Percentiles rank a stretch among this genome's conserved stretches.
Evolutionary conservation across 164 flowering plant genomes (phyloP).

Genomic region (Litsea cubeba): DNA sequence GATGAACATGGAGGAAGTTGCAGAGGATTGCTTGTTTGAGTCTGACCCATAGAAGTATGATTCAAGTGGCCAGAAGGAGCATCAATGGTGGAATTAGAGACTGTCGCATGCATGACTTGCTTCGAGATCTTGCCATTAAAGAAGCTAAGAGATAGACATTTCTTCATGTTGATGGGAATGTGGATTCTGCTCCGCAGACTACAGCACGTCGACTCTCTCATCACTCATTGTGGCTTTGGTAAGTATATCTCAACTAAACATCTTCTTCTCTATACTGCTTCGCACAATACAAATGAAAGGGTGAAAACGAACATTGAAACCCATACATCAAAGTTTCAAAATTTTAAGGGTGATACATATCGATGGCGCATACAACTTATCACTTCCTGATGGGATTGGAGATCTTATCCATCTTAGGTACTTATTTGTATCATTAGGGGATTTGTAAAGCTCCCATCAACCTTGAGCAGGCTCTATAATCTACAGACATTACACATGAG

Average conservation of each 20-base stretch:
- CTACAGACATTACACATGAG: background rate
- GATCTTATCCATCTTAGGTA: background rate
- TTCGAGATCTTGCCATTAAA: background rate
- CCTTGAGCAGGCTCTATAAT: background rate
- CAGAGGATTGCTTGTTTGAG: background rate
- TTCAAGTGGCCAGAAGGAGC: background rate
- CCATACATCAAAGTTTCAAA: background rate
- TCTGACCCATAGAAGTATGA: conserved; percentile 4
- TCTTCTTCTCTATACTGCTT: background rate
- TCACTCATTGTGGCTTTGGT: background rate
- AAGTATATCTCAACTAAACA: background rate
- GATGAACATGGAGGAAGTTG: conserved; percentile 4
- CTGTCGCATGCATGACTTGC: conserved; percentile 1
- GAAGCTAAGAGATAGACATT: background rate
- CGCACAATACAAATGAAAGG: background rate
- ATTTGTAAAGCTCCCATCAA: background rate
- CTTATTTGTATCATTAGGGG: background rate
- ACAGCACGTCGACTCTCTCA: background rate
- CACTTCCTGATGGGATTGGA: background rate
- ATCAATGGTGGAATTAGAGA: background rate
- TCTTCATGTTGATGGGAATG: background rate
- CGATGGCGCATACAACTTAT: background rate
- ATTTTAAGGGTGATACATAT: background rate
- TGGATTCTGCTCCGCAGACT: background rate
- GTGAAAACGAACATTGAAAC: too few species aligned